phyloP scores from a whole-genome alignment of 192 early-diverging fungal genomes.

The Coemansia sp. region DNA sequence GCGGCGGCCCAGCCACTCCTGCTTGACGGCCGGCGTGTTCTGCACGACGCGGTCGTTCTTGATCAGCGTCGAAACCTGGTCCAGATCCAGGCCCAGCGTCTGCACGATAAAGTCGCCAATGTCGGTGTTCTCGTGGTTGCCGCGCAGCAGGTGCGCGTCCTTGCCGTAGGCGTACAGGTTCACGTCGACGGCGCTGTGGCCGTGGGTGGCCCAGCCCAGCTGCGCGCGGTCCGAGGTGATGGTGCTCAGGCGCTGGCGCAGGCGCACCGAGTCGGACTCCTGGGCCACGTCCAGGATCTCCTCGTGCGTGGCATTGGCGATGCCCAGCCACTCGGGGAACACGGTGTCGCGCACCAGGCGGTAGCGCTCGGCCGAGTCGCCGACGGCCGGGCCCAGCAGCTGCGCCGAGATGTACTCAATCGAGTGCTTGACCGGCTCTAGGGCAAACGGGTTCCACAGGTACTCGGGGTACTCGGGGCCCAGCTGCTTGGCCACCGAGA shows the following conservation, averaged over 20 bases:
- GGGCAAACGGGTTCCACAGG: conserved; percentile 71
- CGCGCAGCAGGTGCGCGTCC: conserved; percentile 56
- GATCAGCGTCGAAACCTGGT: conserved; percentile 57
- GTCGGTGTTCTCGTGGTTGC: conserved; percentile 87
- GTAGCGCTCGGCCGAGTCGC: conserved; percentile 11
- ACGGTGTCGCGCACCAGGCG: conserved; percentile 57
- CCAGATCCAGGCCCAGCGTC: conserved; percentile 60
- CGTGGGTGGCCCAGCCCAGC: conserved; percentile 81
- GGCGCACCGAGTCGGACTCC: conserved; percentile 20
- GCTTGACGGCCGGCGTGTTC: conserved; percentile 20
- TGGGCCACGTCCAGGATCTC: conserved; percentile 54
- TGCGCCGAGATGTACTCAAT: conserved; percentile 54
- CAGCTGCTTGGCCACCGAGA: conserved; percentile 76
- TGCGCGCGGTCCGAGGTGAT: conserved; percentile 56
- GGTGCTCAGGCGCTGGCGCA: conserved; percentile 54
- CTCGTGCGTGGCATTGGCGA: conserved; percentile 62
- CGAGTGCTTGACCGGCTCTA: conserved; percentile 67
- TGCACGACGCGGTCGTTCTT: conserved; percentile 38
- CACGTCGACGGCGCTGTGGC: conserved; percentile 94
- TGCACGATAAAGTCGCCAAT: conserved; percentile 70
- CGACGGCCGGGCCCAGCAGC: conserved; percentile 15
- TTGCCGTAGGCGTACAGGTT: conserved; percentile 84
- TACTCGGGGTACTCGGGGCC: conserved; percentile 79
- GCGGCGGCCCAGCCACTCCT: conserved; percentile 38
- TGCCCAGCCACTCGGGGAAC: conserved; percentile 62